These are phyloP conservation scores for Mycena latifolia DNA, from an alignment of 768 basidiomycete species.

Conservation along the genomic window DNA sequence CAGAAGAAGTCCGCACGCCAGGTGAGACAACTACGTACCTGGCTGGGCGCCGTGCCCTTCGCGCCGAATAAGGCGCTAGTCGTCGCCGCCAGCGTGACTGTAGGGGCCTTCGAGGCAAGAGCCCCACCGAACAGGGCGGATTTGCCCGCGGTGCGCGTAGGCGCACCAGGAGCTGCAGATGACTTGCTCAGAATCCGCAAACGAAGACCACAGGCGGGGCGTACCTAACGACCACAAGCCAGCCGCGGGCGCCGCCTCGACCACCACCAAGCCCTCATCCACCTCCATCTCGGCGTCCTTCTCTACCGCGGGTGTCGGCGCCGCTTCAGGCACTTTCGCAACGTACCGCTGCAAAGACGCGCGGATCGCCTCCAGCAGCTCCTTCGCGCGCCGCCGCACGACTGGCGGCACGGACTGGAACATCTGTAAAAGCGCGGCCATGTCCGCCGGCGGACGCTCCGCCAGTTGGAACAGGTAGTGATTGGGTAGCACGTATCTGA, in stretches of 20 bases:
- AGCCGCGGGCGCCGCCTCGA: conserved; percentile 13
- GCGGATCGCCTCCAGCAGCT: conserved; percentile 73
- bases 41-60: conserved; percentile 10
- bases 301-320: conserved; percentile 15
- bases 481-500: conserved; percentile 81
- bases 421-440: conserved; percentile 68
- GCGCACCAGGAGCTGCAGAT: conserved; percentile 2
- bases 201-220: conserved; percentile 12
- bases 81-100: conserved; percentile 40
- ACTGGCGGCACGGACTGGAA: conserved; percentile 75
- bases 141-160: conserved; percentile 2
- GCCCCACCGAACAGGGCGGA: conserved; percentile 42
- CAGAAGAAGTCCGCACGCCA: not conserved
- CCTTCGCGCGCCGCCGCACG: conserved; percentile 70
- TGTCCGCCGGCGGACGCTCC: conserved; percentile 77
- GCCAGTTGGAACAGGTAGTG: conserved; percentile 80
- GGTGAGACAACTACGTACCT: not conserved
- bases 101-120: conserved; percentile 6
- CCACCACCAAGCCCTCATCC: conserved; percentile 26
- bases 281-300: conserved; percentile 21
- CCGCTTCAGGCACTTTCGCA: conserved; percentile 18
- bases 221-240: conserved; percentile 48
- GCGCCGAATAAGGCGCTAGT: conserved; percentile 63
- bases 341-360: conserved; percentile 56
- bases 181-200: not conserved